These are phyloP conservation scores for Hebeloma cylindrosporum DNA, from an alignment of 768 basidiomycete species.

Conservation along the genomic window DNA sequence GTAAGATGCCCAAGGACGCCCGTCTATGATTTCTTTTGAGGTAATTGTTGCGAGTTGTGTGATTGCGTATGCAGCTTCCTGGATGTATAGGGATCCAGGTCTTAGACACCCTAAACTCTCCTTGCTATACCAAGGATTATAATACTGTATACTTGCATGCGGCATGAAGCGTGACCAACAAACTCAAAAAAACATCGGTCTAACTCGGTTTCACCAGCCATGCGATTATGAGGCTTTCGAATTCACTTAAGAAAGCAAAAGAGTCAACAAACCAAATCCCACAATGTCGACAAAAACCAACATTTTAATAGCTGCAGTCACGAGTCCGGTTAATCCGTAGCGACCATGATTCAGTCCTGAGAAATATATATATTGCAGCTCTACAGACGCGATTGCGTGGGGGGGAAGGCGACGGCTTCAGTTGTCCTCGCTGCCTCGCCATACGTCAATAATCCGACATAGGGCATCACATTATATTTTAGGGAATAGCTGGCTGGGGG, in stretches of 20 bases:
- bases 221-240: no score
- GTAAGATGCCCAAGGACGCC: conserved; percentile 22
- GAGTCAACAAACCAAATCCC: background rate
- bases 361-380: conserved; percentile 11
- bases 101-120: no score
- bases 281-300: conserved; percentile 28
- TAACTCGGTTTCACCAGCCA: no score
- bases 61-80: no score
- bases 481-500: conserved; percentile 68
- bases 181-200: no score
- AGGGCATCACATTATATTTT: conserved; percentile 90
- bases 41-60: no score
- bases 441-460: conserved; percentile 76
- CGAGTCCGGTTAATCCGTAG: conserved; percentile 40
- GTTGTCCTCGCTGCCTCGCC: conserved; percentile 62
- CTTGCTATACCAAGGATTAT: no score
- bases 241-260: no score
- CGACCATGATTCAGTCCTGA: background rate
- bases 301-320: conserved; percentile 47
- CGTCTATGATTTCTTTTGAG: conserved; percentile 25
- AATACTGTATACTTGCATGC: no score
- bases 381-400: conserved; percentile 40
- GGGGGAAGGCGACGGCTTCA: conserved; percentile 41
- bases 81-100: no score
- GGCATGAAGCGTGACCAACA: no score